Base-by-base conservation (phyloP, 768 basidiomycete genomes). In the Pulveroboletus frians region DNA sequence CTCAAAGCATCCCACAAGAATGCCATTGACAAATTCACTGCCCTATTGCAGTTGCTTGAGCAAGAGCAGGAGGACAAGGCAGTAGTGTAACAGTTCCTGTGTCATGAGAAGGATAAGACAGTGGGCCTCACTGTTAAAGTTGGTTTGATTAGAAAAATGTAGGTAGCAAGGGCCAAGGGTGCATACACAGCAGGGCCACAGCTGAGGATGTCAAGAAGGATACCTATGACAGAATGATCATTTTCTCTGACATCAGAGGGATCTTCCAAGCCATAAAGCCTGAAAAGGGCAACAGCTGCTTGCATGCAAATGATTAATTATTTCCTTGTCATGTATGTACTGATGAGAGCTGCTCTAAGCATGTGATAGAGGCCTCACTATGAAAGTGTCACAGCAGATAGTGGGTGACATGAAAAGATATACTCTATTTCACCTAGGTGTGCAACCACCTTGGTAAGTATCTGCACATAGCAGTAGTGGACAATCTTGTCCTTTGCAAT, bases 401-500 rank as follows among this genome's bases (percentile, higher is more conserved):
- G 5, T 5, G 4, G 4, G 44, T 38, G 8, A 37, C 20, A 52
- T 15, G 41, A 31, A 32, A 20, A 15, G 20, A 2, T 85, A 46
- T 61, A 96, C 93, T 94, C 91, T 49, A 97, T 77, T 68, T 85
- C 86, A 7, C 90, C 90, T 0, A 96, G 71, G 48, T 84, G 79
- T 1, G 80, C 77, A 11, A 95, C 80, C 76, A 92, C 84, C 57
- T 88, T 84, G 0, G 86, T 80, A 13, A 90, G 76, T n/a, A 83
- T 69, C 46, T 88, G 84, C 2, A 89, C 73, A 29, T 83, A 83
- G 17, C 94, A 82, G 62, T 83, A 95, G 5, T 94, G 79, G 34
- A 90, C 83, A 37, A 74, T 76, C 69, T 94, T 97, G 70, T 95
- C 91, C 65, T 92, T 95, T 4, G 92, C 84, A 15, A 72, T 58